A percentile compares a stretch with the other conserved stretches of the same genome.
These are phyloP conservation scores for Colletotrichum tamarilloi DNA, from an alignment of 2,329 filamentous ascomycete species.

Conservation along the genomic window DNA sequence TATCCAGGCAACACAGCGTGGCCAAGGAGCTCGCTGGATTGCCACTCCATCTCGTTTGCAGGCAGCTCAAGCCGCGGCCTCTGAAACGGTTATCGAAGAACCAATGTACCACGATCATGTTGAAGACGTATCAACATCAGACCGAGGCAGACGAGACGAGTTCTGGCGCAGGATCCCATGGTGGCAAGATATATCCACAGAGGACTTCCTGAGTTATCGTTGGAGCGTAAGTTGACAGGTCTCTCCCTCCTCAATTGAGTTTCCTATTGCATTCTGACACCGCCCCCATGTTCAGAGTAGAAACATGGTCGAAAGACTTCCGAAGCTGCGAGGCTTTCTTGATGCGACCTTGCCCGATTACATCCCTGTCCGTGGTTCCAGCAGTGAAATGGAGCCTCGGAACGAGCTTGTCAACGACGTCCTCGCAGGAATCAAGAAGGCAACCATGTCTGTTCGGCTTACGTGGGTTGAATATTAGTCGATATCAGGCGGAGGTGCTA, in stretches of 20 bases:
- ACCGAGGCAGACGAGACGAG: slow-evolving; percentile 41
- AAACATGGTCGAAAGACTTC: slow-evolving; percentile 60
- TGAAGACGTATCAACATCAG: background rate
- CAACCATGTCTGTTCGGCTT: slow-evolving; percentile 70
- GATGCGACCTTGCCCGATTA: slow-evolving; percentile 58
- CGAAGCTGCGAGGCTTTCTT: slow-evolving; percentile 61
- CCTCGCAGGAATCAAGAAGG: slow-evolving; percentile 59
- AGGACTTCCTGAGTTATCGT: slow-evolving; percentile 63
- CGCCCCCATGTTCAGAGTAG: slow-evolving; percentile 47
- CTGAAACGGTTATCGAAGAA: background rate
- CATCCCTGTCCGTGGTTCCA: slow-evolving; percentile 52
- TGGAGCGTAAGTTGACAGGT: slow-evolving; percentile 61
- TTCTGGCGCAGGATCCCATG: slow-evolving; percentile 64
- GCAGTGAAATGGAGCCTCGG: slow-evolving; percentile 53
- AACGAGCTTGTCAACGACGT: slow-evolving; percentile 67
- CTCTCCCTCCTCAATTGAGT: background rate
- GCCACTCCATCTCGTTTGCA: background rate
- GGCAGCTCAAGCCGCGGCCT: background rate
- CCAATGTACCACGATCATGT: background rate
- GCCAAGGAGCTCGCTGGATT: background rate
- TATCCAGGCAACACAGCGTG: too few relatives aligned
- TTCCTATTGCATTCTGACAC: background rate
- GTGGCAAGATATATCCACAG: slow-evolving; percentile 59
- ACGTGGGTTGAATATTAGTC: slow-evolving; percentile 50
- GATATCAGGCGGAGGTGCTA: background rate